Conservation (phyloP, 208 protist species). For the Acanthamoeba castellanii region DNA sequence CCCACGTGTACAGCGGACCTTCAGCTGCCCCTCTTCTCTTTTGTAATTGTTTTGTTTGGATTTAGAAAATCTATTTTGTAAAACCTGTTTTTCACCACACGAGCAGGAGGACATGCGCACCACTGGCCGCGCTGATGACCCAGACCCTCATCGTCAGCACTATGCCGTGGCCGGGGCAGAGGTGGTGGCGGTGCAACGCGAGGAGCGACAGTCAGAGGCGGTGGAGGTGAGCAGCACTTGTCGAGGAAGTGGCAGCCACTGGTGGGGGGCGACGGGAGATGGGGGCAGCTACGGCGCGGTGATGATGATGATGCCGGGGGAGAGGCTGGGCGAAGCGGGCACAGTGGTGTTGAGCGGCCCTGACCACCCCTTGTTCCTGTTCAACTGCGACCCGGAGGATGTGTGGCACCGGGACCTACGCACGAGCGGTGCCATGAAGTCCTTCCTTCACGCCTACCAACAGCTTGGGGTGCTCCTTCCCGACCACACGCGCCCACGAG, state of each 20-base stretch:
- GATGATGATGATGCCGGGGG: background rate
- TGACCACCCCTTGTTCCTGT: conserved; percentile 48
- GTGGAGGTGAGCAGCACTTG: background rate
- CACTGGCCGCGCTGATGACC: too few species aligned
- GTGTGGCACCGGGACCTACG: conserved; percentile 12
- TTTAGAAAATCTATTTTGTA: too few species aligned
- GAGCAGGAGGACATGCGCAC: too few species aligned
- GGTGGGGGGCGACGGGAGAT: background rate
- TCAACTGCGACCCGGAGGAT: conserved; percentile 65
- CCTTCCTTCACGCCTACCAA: conserved; percentile 67
- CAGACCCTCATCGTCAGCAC: too few species aligned
- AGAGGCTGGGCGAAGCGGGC: background rate
- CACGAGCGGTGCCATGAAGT: conserved; percentile 31
- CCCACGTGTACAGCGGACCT: background rate
- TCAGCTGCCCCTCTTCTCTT: too few species aligned
- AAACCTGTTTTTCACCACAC: too few species aligned
- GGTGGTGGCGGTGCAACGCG: background rate
- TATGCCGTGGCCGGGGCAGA: too few species aligned
- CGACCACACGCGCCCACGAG: too few species aligned
- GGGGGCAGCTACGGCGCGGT: background rate
- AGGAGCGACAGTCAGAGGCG: background rate
- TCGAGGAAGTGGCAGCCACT: background rate
- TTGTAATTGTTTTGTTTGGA: too few species aligned
- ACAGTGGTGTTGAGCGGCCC: conserved; percentile 4
- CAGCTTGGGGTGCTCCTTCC: background rate